phyloP scores from a whole-genome alignment of 768 basidiomycete species.

The Lyophyllum semitale region DNA sequence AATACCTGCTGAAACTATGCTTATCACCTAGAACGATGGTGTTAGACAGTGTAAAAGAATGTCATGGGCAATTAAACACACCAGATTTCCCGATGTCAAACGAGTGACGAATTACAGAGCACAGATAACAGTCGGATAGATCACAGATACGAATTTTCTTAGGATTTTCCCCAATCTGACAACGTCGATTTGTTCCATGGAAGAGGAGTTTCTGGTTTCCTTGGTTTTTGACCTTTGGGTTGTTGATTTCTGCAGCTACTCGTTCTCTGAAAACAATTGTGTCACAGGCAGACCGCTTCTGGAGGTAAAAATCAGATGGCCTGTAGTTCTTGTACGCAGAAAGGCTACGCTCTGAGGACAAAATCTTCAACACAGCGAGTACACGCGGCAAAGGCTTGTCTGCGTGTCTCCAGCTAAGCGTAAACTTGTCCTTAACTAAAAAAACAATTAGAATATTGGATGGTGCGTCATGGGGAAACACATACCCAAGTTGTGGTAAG shows the following conservation, averaged over 20 bases:
- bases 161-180: not conserved
- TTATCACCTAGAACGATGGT: not conserved
- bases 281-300: not conserved
- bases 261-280: not conserved
- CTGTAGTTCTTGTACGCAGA: not conserved
- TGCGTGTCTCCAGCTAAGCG: not conserved
- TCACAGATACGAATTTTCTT: not conserved
- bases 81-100: not conserved
- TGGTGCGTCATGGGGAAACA: not conserved
- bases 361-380: not conserved
- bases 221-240: not conserved
- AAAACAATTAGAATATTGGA: not conserved
- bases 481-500: not conserved
- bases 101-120: not conserved
- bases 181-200: slow-evolving; percentile 2
- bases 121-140: not conserved
- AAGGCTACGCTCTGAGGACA: not conserved
- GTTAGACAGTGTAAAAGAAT: not conserved
- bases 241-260: not conserved
- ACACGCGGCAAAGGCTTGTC: not conserved
- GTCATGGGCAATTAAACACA: not conserved
- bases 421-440: not conserved
- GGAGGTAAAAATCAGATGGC: not conserved
- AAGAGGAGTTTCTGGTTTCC: slow-evolving; percentile 2
- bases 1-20: not conserved